Conservation (phyloP, 805 yeast species). For the Wickerhamomyces chaumierensis region DNA sequence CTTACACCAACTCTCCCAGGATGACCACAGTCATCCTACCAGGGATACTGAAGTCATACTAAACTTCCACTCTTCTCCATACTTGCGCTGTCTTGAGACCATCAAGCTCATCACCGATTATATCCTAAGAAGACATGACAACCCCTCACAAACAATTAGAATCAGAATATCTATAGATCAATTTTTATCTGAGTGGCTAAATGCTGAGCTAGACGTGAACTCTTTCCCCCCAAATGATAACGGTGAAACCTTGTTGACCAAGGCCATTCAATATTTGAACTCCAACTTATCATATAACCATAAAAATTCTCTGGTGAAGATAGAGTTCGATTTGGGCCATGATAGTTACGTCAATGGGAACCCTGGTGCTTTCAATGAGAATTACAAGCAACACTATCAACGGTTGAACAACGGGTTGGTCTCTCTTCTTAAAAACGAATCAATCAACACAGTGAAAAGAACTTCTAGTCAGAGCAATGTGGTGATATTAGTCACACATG, state of each 20-base stretch:
- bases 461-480: conserved; percentile 12
- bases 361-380: conserved; percentile 33
- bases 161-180: conserved; percentile 28
- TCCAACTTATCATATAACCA: conserved; percentile 11
- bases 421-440: conserved; percentile 21
- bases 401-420: conserved; percentile 25
- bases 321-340: conserved; percentile 20
- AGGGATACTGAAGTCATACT: conserved; percentile 4
- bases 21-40: conserved; percentile 3
- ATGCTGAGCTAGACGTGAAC: conserved; percentile 26
- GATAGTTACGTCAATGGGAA: conserved; percentile 26
- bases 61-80: conserved; percentile 29
- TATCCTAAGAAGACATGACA: conserved; percentile 11
- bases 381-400: conserved; percentile 23
- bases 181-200: conserved; percentile 32
- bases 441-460: conserved; percentile 9
- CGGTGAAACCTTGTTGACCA: conserved; percentile 28
- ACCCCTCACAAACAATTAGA: conserved; percentile 3
- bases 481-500: conserved; percentile 29
- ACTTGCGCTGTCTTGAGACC: conserved; percentile 33
- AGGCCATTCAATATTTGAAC: conserved; percentile 27
- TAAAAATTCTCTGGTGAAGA: conserved; percentile 3
- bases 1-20: conserved; percentile 2
- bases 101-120: conserved; percentile 16
- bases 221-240: conserved; percentile 34